A percentile compares a stretch with the other conserved stretches of the same genome.
Conservation (phyloP, 2,329 filamentous ascomycete genomes). For the Talaromyces sp. region DNA sequence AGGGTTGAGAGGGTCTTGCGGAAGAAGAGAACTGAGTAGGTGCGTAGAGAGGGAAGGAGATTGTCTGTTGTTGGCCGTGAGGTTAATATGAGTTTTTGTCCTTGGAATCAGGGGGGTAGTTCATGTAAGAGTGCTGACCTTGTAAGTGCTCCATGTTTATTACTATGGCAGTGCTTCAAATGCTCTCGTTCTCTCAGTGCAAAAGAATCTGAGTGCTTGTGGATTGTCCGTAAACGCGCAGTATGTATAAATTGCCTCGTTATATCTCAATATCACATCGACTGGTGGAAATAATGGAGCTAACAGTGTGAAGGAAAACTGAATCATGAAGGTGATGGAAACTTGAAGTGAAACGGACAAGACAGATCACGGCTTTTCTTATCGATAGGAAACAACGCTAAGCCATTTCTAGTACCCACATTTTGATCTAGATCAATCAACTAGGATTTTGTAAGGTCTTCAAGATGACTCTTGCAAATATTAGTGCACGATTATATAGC, state of each 20-base stretch:
- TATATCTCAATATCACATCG: neutral
- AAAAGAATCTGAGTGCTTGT: neutral
- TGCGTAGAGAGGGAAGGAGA: conserved; percentile 18
- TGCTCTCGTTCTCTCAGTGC: neutral
- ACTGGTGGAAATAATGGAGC: neutral
- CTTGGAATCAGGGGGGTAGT: too few species aligned
- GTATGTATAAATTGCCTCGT: neutral
- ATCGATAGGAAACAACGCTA: neutral
- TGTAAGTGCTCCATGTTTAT: conserved; percentile 16
- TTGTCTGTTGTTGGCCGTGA: conserved; percentile 16
- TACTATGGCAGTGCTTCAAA: neutral
- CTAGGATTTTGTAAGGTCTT: neutral
- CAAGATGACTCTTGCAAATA: neutral
- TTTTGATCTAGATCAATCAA: too few species aligned
- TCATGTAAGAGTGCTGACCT: conserved; percentile 12
- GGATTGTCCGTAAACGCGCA: neutral
- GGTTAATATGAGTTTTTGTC: neutral
- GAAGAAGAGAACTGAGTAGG: conserved; percentile 15
- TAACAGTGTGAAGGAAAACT: neutral
- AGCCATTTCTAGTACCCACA: too few species aligned
- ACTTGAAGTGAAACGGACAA: neutral
- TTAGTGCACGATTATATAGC: neutral
- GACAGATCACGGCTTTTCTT: conserved; percentile 10
- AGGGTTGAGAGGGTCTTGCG: conserved; percentile 8
- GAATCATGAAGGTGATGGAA: neutral